These are phyloP conservation scores for Phaeoacremonium minimum DNA, from an alignment of 2,329 filamentous ascomycete genomes.

Conservation along the genomic window DNA sequence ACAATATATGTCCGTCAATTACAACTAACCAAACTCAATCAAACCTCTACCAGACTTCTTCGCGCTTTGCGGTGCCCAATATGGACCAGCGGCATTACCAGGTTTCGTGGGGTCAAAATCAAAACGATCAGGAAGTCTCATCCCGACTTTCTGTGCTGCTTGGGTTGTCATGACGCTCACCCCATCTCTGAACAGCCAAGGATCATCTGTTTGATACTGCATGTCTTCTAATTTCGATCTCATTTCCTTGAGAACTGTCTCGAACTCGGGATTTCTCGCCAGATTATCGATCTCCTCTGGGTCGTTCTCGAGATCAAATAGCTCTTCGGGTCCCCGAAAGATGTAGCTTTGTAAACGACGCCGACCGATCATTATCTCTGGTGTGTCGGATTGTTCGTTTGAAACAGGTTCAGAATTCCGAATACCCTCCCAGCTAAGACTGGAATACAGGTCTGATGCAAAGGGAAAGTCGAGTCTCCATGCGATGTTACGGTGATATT, in stretches of 20 bases:
- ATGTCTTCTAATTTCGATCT: constrained; percentile 19
- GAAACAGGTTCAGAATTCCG: constrained; percentile 26
- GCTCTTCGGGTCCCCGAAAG: constrained; percentile 36
- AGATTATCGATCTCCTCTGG: constrained; percentile 40
- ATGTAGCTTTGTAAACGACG: constrained; percentile 36
- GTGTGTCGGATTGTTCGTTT: constrained; percentile 4
- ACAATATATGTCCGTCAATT: no score
- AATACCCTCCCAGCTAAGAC: constrained; percentile 37
- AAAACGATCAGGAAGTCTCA: background rate
- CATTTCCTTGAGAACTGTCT: constrained; percentile 23
- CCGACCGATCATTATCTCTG: constrained; percentile 29
- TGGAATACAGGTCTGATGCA: constrained; percentile 38
- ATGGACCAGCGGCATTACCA: background rate
- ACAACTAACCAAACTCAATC: background rate
- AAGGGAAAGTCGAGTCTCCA: constrained; percentile 46
- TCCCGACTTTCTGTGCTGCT: background rate
- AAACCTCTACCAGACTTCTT: background rate
- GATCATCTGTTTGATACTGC: constrained; percentile 20
- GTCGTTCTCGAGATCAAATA: constrained; percentile 40
- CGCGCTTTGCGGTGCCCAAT: background rate
- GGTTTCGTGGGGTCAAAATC: background rate
- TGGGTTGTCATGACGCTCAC: constrained; percentile 4
- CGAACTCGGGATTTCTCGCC: constrained; percentile 25
- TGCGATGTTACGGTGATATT: constrained; percentile 46
- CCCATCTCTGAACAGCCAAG: constrained; percentile 22